Base-by-base conservation (phyloP, 2,329 filamentous ascomycete species). In the Hypoxylon sp. region DNA sequence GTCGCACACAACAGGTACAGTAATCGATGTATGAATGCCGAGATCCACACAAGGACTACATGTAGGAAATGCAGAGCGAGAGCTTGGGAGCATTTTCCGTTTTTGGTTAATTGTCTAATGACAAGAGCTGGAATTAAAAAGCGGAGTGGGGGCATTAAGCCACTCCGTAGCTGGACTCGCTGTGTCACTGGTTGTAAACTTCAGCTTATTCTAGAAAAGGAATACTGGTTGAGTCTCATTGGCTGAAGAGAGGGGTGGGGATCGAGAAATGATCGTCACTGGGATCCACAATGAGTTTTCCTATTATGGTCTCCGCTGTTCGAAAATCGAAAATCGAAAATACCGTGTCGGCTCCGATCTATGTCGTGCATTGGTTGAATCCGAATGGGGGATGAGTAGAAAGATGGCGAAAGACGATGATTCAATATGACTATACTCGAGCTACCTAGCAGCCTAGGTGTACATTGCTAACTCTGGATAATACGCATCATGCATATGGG, bases 341-440 rank as follows among this genome's bases (percentile, higher is more conserved):
- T 61, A 63, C 63, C 66, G 66, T 66, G 34, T 67, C 66, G 66
- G 66, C 63, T 64, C 67, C 60, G 67, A 65, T 50, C 34, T 53
- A 43, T 66, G 48, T 59, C 53, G 32, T 69, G 61, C 63, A 62
- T 55, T 16, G 52, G 23, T 60, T 56, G 63, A 69, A 50, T 57
- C 59, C 41, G 25, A 57, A 2, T 16, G 47, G 32, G 21, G 46
- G n/a, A 21, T 30, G 12, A 25, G 21, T 12, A 32, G 19, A 54
- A 48, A 30, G 27, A 47, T 48, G 27, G 12, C 19, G 9, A 47
- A 46, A 39, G 16, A 30, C 34, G 30, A 46, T 55, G 52, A 43
- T 34, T 32, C 27, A 46, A 45, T 30, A 11, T 54, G 25, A 54
- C 25, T 43, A 23, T 25, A 30, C 34, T 34, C 27, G 16, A 27